Percentiles rank a stretch among this genome's conserved stretches.
Conservation (phyloP, 202 grass and related monocot genomes). For the Dendrocalamus latiflorus region DNA sequence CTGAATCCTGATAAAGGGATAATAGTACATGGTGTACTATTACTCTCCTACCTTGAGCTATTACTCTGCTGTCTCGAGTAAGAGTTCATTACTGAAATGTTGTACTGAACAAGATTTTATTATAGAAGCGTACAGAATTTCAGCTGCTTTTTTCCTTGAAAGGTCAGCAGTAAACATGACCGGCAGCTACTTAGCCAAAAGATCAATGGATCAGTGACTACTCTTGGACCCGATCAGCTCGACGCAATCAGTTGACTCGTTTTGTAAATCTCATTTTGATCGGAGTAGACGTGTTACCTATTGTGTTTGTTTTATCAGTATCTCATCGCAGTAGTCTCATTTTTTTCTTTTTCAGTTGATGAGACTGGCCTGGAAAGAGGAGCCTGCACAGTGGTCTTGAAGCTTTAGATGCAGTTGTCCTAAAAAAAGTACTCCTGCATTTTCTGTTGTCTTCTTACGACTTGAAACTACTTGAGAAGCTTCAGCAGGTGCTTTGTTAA, state of each 20-base stretch:
- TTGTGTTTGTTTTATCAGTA: not conserved
- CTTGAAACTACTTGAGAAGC: not conserved
- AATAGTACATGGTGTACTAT: not conserved
- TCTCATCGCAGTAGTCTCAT: not conserved
- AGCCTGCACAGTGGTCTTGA: not conserved
- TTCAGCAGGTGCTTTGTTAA: not conserved
- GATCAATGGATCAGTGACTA: no score
- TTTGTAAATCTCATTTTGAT: not conserved
- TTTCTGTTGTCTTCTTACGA: not conserved
- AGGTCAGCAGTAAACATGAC: no score
- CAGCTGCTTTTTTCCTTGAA: not conserved
- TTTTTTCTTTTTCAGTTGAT: not conserved
- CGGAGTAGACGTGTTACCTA: not conserved
- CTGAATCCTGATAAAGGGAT: not conserved
- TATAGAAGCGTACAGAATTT: not conserved
- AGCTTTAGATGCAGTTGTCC: not conserved
- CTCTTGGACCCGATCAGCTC: no score
- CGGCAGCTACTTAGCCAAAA: no score
- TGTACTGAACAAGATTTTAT: not conserved
- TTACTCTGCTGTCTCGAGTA: not conserved
- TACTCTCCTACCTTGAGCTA: not conserved
- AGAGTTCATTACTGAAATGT: no score
- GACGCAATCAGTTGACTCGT: not conserved
- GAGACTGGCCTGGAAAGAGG: not conserved
- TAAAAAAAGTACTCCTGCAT: not conserved